Conservation (phyloP, 2,329 filamentous ascomycete genomes). For the Ceratocystis smalleyi region DNA sequence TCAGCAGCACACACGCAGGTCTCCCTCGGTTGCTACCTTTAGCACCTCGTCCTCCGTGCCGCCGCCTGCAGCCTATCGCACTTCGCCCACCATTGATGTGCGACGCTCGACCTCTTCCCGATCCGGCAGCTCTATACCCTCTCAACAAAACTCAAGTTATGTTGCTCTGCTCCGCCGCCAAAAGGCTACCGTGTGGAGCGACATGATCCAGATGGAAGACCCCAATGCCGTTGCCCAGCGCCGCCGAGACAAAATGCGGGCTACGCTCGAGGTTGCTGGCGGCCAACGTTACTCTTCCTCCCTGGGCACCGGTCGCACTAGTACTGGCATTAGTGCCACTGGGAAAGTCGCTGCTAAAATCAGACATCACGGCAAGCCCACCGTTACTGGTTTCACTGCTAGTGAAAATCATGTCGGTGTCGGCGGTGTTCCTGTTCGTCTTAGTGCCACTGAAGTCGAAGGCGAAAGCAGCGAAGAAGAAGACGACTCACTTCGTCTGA, state of each 20-base stretch:
- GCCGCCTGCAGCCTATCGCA: constrained; percentile 42
- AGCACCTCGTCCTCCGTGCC: constrained; percentile 56
- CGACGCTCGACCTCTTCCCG: constrained; percentile 70
- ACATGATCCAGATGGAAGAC: constrained; percentile 83
- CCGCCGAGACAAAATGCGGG: constrained; percentile 71
- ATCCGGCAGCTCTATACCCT: constrained; percentile 38
- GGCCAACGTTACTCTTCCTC: constrained; percentile 31
- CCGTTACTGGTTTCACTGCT: constrained; percentile 62
- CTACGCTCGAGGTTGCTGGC: constrained; percentile 67
- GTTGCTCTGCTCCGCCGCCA: constrained; percentile 92
- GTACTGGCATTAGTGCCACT: constrained; percentile 45
- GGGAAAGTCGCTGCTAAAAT: constrained; percentile 70
- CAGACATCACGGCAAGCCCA: constrained; percentile 68
- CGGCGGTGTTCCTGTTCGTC: constrained; percentile 70
- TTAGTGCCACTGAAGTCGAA: constrained; percentile 92
- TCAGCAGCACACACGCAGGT: constrained; percentile 34
- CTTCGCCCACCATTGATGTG: constrained; percentile 40
- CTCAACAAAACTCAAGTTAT: constrained; percentile 52
- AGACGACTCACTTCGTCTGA: constrained; percentile 33
- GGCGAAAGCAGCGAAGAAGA: constrained; percentile 72
- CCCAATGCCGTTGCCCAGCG: constrained; percentile 69
- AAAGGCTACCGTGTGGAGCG: constrained; percentile 97
- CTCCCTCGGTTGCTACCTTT: constrained; percentile 52
- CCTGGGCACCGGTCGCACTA: constrained; percentile 36
- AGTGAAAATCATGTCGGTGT: constrained; percentile 59